Percentiles rank a stretch among this genome's conserved stretches.
Evolutionary conservation across 768 basidiomycete species (phyloP).

Genomic region (Saitozyma podzolica): DNA sequence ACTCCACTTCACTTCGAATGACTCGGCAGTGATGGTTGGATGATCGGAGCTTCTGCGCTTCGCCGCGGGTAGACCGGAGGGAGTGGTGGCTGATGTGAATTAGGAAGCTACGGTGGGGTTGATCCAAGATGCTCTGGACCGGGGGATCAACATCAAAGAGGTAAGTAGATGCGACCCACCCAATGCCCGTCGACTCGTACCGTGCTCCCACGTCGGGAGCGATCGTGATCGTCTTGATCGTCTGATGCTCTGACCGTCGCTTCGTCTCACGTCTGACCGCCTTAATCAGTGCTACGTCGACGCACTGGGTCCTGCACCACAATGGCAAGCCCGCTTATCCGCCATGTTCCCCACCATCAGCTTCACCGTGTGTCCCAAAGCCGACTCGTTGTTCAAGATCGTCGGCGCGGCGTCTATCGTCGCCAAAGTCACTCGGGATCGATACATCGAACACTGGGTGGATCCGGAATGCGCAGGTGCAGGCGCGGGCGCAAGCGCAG

Average conservation of each 20-base stretch:
- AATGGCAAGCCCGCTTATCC: constrained; percentile 81
- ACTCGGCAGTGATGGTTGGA: neutral
- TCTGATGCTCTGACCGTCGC: neutral
- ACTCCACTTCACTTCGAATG: neutral
- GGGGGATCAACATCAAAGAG: constrained; percentile 76
- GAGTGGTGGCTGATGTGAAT: constrained; percentile 31
- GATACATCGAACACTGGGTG: constrained; percentile 80
- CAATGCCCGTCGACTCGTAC: too few relatives aligned
- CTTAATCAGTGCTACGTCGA: constrained; percentile 62
- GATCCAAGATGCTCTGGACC: constrained; percentile 78
- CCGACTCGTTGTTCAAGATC: constrained; percentile 93
- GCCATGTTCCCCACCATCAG: constrained; percentile 75
- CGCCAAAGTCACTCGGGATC: constrained; percentile 89
- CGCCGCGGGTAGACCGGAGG: too few relatives aligned
- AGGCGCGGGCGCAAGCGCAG: constrained; percentile 9
- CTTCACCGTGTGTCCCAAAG: constrained; percentile 89
- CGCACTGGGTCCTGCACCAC: constrained; percentile 81
- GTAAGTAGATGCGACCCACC: constrained; percentile 53
- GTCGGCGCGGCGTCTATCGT: constrained; percentile 97
- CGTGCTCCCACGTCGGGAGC: neutral
- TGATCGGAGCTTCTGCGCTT: too few relatives aligned
- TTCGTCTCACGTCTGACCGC: neutral
- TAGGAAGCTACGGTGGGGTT: constrained; percentile 86
- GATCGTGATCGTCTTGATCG: neutral
- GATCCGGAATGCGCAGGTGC: constrained; percentile 35